Evolutionary conservation across 2,329 filamentous ascomycete genomes (phyloP), one percentile per base, ranked within the genome.

Genomic region (Pestalotiopsis sp.): DNA sequence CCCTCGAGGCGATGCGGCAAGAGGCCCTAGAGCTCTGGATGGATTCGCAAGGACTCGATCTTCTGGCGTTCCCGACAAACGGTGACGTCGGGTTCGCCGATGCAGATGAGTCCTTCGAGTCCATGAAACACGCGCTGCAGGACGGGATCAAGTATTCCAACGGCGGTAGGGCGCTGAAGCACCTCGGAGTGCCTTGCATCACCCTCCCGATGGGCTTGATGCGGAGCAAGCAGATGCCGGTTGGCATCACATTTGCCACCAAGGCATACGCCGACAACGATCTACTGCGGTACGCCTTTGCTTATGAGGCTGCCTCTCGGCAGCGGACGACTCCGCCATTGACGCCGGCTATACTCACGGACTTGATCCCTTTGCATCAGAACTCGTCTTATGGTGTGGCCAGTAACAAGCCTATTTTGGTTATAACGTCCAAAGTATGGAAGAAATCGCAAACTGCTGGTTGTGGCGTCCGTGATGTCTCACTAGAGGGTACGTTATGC

Each of bases 141-240:
- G 38, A 62, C 10, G 59, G 59, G 2, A 13, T 62, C 59, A 62
- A 62, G 35, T 62, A 39, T 38, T 62, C 59, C 26, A 62, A 62
- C 59, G 59, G 59, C 3, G 38, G 38, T 1, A 13, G 59, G 30
- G 59, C 38, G 3, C 5, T 62, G 17, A 38, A 40, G 20, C 59
- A 62, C 26, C 30, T 62, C 6, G 59, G 59, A 24, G 38, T 62
- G 4, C 59, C 59, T n/a, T 38, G 30, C 26, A 40, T 62, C 20
- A 62, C 30, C 6, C 4, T 62, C 13, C 26, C 30, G 13, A 62
- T 62, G 59, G 59, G 59, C 2, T 22, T 38, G 30, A 62, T 62
- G 26, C 17, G 2, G 35, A 38, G 35, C 38, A 62, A 38, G 30
- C 24, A 62, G 26, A 62, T 62, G 24, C 59, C 35, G 10, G 26